Percentiles rank a stretch among this genome's conserved stretches.
Conservation (phyloP, 202 grass and related monocot species). For the Zoysia matrella region DNA sequence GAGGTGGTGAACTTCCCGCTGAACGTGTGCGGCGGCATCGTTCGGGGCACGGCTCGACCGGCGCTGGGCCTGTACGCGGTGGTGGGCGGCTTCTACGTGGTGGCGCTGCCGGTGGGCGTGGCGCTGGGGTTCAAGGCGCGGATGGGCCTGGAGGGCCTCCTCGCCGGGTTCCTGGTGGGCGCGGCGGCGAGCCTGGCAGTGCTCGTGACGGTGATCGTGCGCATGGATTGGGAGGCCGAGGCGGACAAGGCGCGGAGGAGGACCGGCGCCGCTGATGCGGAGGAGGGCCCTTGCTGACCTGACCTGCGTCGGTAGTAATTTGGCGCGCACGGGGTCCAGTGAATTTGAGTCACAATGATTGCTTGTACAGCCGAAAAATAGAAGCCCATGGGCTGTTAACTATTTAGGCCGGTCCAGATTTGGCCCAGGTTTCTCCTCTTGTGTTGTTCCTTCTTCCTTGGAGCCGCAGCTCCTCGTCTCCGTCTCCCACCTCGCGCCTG, state of each 20-base stretch:
- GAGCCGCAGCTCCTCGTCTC: too few species aligned
- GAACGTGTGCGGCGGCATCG: too few species aligned
- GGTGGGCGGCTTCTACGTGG: too few species aligned
- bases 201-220: conserved; percentile 55
- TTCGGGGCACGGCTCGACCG: too few species aligned
- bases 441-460: too few species aligned
- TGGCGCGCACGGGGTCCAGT: too few species aligned
- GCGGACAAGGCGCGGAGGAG: conserved; percentile 56
- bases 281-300: neutral
- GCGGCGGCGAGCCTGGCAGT: conserved; percentile 45
- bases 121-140: conserved; percentile 59
- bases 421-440: neutral
- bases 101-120: conserved; percentile 71
- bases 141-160: conserved; percentile 62
- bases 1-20: too few species aligned
- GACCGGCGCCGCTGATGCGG: conserved; percentile 14
- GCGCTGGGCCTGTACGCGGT: too few species aligned
- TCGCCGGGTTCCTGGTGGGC: conserved; percentile 71
- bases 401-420: neutral
- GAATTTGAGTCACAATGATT: too few species aligned
- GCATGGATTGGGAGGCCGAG: conserved; percentile 71
- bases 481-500: too few species aligned
- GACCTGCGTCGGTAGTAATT: too few species aligned
- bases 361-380: neutral
- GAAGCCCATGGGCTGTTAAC: neutral